phyloP scores from a whole-genome alignment of 768 basidiomycete species.

The Lactarius indigo region DNA sequence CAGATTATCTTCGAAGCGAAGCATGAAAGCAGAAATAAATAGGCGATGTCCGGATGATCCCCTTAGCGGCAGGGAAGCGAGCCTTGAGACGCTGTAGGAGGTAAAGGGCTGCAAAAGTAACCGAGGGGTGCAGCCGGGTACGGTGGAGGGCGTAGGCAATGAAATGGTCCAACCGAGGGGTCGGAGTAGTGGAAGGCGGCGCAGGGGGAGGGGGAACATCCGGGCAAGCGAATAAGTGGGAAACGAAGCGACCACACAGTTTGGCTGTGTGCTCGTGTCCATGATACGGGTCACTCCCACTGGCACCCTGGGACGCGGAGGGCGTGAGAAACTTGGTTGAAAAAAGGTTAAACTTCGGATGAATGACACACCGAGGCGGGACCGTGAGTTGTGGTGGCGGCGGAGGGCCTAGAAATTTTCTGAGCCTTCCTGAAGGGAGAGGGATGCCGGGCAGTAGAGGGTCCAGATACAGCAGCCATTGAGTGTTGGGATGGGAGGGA shows the following conservation, averaged over 20 bases:
- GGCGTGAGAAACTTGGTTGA: constrained; percentile 11
- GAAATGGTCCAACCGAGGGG: constrained; percentile 64
- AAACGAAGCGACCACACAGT: constrained; percentile 75
- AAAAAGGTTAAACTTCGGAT: constrained; percentile 17
- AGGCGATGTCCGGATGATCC: constrained; percentile 86
- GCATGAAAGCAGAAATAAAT: constrained; percentile 92
- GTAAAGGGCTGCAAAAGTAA: constrained; percentile 61
- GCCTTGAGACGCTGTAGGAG: constrained; percentile 82
- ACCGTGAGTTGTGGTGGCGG: constrained; percentile 11
- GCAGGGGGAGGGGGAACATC: constrained; percentile 57
- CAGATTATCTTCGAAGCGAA: constrained; percentile 74
- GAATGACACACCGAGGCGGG: constrained; percentile 20
- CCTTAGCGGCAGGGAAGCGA: constrained; percentile 87
- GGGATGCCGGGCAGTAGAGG: constrained; percentile 30
- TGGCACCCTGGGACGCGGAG: constrained; percentile 6
- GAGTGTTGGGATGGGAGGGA: constrained; percentile 8
- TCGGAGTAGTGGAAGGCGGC: constrained; percentile 28
- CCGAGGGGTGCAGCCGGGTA: constrained; percentile 56
- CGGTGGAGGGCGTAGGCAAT: constrained; percentile 87
- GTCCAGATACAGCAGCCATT: constrained; percentile 32
- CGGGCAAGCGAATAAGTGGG: constrained; percentile 82
- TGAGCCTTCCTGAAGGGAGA: constrained; percentile 31
- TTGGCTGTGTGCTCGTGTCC: constrained; percentile 74
- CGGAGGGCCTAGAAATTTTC: constrained; percentile 23
- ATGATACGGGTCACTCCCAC: constrained; percentile 52